Percentiles rank a stretch among this genome's conserved stretches.
Conservation (phyloP, 345 rosid genomes). For the Reutealis trisperma region DNA sequence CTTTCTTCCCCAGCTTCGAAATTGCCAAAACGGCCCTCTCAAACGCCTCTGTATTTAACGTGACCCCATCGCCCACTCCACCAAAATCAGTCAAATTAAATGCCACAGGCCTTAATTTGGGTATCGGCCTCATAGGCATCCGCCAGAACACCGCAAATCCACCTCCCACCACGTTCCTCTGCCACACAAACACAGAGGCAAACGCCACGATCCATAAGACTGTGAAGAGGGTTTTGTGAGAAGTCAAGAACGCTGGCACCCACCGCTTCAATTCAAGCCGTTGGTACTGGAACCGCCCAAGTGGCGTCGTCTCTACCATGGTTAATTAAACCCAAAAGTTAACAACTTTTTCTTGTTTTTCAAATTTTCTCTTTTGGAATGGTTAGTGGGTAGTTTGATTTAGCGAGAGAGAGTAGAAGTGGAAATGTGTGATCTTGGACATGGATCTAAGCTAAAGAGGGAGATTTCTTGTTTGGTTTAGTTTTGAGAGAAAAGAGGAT, state of each 20-base stretch:
- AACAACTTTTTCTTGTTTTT: background rate
- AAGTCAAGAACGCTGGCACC: conserved; percentile 54
- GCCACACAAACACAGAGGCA: conserved; percentile 78
- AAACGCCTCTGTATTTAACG: conserved; percentile 83
- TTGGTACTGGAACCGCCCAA: conserved; percentile 50
- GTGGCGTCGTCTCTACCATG: conserved; percentile 57
- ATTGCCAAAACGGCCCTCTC: conserved; percentile 80
- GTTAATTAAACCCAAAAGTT: background rate
- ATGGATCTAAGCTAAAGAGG: background rate
- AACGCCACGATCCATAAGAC: conserved; percentile 84
- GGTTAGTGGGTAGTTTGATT: background rate
- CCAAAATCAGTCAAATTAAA: conserved; percentile 92
- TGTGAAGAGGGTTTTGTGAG: conserved; percentile 74
- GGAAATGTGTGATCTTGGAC: background rate
- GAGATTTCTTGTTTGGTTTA: background rate
- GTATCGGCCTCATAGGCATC: conserved; percentile 41
- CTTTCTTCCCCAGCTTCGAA: conserved; percentile 65
- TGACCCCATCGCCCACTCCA: conserved; percentile 81
- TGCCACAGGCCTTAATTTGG: conserved; percentile 58
- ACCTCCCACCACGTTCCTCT: conserved; percentile 49
- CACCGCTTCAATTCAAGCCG: conserved; percentile 61
- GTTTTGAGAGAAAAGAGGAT: background rate
- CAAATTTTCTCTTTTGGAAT: background rate
- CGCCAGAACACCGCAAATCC: conserved; percentile 47
- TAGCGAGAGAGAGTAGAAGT: background rate